Base-by-base conservation (phyloP, 345 rosid genomes). In the Eutrema japonicum region DNA sequence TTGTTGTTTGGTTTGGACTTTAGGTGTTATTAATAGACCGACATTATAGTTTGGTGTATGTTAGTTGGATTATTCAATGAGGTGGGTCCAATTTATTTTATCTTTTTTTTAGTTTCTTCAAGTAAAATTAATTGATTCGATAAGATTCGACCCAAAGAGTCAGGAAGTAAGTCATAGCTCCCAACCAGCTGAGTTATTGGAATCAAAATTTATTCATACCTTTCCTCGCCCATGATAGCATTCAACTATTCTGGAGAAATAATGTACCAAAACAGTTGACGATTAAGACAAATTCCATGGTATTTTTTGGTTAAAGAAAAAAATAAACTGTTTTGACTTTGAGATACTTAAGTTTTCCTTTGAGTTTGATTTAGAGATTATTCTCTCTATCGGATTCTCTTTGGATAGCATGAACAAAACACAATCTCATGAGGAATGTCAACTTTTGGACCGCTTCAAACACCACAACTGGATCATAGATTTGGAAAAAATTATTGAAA, bases 11-110 rank as follows among this genome's bases (percentile, higher is more conserved):
- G 51, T 59, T 71, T 49, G 32, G 59, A 18, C 35, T 30, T 71
- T 12, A 2, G 68, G 43, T 4, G 68, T 18, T 51, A 62, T 72
- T 61, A 70, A 59, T 59, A 49, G 50, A 59, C 41, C 18, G 11
- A 48, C 29, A 42, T 61, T 10, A 35, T 29, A 52, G 76, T 63
- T 62, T 50, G 70, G 70, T 72, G 76, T 18, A 18, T 9, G 69
- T 43, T 72, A 52, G 70, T 72, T 72, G 76, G 54, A 50, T 32
- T 62, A 32, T 51, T 71, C 5, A 71, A 71, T 71, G 61, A 41
- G 26, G 69, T 62, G 27, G 76, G 54, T 22, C 54, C 61, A 46
- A 61, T 61, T 37, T 37, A 59, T 58, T 9, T 47, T 38, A 36
- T 58, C 8, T 37, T 30, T 60, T 29, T 62, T 35, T 52, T 60